Base-by-base conservation (phyloP, 805 yeast species). In the Kazachstania bromeliacearum region DNA sequence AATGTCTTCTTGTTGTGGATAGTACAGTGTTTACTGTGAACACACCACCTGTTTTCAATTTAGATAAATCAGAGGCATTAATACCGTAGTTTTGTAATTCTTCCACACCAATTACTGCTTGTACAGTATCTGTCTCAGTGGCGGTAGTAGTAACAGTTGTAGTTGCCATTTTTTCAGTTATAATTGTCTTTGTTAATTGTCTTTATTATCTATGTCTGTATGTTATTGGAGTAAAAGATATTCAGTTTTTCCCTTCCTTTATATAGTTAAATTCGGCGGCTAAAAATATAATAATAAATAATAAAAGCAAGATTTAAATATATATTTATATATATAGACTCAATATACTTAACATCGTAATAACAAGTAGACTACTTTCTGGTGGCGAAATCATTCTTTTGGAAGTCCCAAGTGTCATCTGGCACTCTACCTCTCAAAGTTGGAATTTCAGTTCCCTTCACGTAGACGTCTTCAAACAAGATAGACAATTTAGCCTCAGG, bases 401-500 rank as follows among this genome's bases (percentile, higher is more conserved):
- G 46, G 67, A 81, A 83, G 63, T 76, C 75, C 94, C 94, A 89
- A 56, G 95, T 79, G 69, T 89, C 98, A 53, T 85, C 94, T 50
- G 94, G 80, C 56, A 88, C 79, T 74, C 98, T 84, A 46, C 98
- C 98, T 74, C 98, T 85, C 64, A 88, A 75, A 49, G 77, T 80
- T 53, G 92, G 88, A 40, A 83, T 75, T 72, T 92, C 97, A 42
- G 89, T 69, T 45, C 98, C 98, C 66, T 80, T 85, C 57, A 81
- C 89, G 67, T 92, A 92, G 45, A 89, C 95, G 60, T 92, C 97
- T 71, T 87, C 95, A 65, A 88, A 92, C 62, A 92, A 73, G 62
- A 85, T 85, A 61, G 85, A 85, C 77, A 89, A 77, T 70, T 79
- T 83, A 46, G 96, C 94, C 65, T 85, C 96, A 48, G 98, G 98